phyloP scores from a whole-genome alignment of 2,329 filamentous ascomycete species.

The Salinomyces thailandicus region DNA sequence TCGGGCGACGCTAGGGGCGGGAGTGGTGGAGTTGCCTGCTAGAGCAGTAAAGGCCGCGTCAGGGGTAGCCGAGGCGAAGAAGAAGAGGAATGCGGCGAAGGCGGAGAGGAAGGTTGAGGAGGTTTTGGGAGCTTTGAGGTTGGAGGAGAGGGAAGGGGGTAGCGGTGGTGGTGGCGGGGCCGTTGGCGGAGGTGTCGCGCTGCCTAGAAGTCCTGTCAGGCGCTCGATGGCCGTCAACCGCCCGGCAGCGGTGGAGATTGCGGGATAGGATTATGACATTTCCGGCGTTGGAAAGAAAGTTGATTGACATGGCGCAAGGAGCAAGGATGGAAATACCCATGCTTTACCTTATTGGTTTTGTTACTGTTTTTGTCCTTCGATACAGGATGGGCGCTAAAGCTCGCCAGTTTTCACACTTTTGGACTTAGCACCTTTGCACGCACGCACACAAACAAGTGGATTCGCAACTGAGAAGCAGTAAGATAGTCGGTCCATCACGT shows the following conservation, averaged over 20 bases:
- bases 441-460: no score
- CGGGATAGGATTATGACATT: no score
- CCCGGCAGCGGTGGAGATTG: constrained; percentile 11
- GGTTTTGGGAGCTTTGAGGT: constrained; percentile 12
- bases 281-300: no score
- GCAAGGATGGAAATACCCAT: no score
- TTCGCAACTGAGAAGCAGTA: no score
- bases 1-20: constrained; percentile 61
- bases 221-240: constrained; percentile 2
- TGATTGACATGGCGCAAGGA: no score
- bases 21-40: constrained; percentile 60
- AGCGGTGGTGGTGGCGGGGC: constrained; percentile 10
- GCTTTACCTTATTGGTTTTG: no score
- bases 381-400: no score
- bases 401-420: no score
- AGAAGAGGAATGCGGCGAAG: constrained; percentile 6
- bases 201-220: constrained; percentile 11
- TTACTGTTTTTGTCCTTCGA: no score
- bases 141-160: constrained; percentile 10
- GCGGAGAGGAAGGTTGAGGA: constrained; percentile 7
- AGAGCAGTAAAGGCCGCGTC: constrained; percentile 25
- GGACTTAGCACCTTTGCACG: no score
- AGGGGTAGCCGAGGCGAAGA: background rate
- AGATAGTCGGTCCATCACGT: no score
- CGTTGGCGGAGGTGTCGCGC: constrained; percentile 10